Base-by-base conservation (phyloP, 176 grass and related monocot species). In the Lolium perenne region DNA sequence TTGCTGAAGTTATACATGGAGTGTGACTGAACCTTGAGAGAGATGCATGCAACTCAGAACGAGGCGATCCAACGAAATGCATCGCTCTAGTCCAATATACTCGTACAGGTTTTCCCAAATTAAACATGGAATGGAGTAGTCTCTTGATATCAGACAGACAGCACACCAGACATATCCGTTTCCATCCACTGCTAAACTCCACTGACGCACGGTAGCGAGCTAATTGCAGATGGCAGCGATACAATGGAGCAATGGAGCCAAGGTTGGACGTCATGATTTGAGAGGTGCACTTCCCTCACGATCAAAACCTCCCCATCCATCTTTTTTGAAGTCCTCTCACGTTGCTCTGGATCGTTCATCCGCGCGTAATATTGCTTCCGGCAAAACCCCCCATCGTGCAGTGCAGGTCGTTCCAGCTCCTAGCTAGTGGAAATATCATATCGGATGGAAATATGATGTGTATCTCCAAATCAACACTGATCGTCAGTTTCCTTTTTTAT, bases 201-300 rank as follows among this genome's bases (percentile, higher is more conserved):
- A 87, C 64, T 47, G 20, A 74, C 10, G 16, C 23, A 14, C 62
- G 79, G 2, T 29, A 5, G 46, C 72, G 3, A 75, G 47, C 40
- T 23, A 10, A 22, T 32, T 26, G 7, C 46, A 66, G 63, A 75
- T 60, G 77, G 85, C 68, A 61, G 23, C 6, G 69, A 81, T 49
- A n/a, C 51, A 70, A 46, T 73, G 41, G 18, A 76, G 82, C 71
- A 22, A 57, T 66, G n/a, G 57, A 86, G 84, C 65, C 84, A 87
- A 66, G 73, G 74, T 9, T 82, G 84, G 89, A 83, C 21, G 73
- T 80, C 80, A 83, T 73, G 88, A 90, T 90, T 86, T 54, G 83
- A 90, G 43, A 86, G 82, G 87, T 56, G 20, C 83, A 6, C 79
- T 66, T 45, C 7, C 38, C 17, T 55, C 80, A 2, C 71, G 3